Base-by-base conservation (phyloP, 225 moss, liverwort and hornwort genomes). In the Climacium dendroides region DNA sequence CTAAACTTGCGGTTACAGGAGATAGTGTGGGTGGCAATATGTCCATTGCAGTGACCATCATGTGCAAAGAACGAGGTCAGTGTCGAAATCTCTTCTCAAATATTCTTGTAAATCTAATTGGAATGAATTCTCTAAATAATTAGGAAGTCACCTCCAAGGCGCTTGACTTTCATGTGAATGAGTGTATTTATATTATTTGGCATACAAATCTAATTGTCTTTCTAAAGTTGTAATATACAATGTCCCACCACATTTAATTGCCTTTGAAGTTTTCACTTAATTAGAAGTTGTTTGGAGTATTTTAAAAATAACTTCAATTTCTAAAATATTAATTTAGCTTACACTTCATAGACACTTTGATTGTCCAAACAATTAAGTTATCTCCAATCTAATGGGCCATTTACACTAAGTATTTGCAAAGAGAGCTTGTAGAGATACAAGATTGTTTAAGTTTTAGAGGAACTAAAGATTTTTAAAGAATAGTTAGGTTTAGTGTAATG, bases 1-100 rank as follows among this genome's bases (percentile, higher is more conserved):
- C 89, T 2, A 92, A 88, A 26, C 88, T 93, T 1, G 89, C 90
- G 0, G 85, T 93, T 3, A n/a, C 86, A 0, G 90, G 90, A 6
- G 93, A 92, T 14, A 93, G 93, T 19, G 93, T 93, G 0, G 93
- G 93, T 2, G 92, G 93, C 20, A 93, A 93, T 5, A 93, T 93
- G 90, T 82, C 92, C 18, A 90, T 90, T 11, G 93, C 90, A 1
- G 89, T 93, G n/a, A 89, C 90, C 16, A 84, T 93, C 28, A 62
- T 92, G 54, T 89, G 90, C 18, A 93, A 93, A 74, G 90, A 93
- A 81, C 88, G 88, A 34, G 89, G 85, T 83, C 1, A 41, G 3
- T 55, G 1, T 14, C 57, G 3, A 10, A 57, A 69, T 16, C 0
- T 41, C 9, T 32, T 83, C 1, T 39, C 4, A 29, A 11, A 41